Base-by-base conservation (phyloP, 2,329 filamentous ascomycete species). In the Fusarium proliferatum region DNA sequence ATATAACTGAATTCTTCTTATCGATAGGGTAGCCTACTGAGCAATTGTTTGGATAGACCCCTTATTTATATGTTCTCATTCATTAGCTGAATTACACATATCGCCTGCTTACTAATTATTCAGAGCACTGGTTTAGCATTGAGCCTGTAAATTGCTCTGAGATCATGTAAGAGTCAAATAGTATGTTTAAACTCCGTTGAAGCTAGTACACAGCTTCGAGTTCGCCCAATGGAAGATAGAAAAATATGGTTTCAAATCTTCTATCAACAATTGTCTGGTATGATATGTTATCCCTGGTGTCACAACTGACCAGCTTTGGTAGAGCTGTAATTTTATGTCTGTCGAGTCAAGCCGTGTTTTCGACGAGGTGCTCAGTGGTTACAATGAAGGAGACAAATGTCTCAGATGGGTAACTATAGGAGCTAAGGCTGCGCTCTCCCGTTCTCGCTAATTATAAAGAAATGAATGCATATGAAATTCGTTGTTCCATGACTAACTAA, bases 1-100 rank as follows among this genome's bases (percentile, higher is more conserved):
- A 71, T 71, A 62, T 70, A 53, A 57, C 56, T 33, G 60, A 49
- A 53, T 62, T 23, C 9, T 57, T 53, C 30, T 60, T 49, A 41
- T 58, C 17, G 30, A 38, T 36, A 51, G 21, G 21, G 30, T 33
- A 41, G 43, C 60, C 36, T 60, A 8, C 45, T 30, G 11, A 21
- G 26, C 11, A 43, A 46, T 42, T 36, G n/a, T 33, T 23, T 48
- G 15, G 30, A 17, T 28, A 46, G 48, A 42, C 21, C 30, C 41
- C 16, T 26, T 26, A 28, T 10, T 34, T 43, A 9, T 36, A 46
- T 30, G 16, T 58, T 49, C 26, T 30, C 13, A 11, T n/a, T 23
- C 7, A 11, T n/a, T 17, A 19, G 36, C 19, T 59, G 13, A n/a
- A 28, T 13, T n/a, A 43, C 23, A 36, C 15, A 21, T 43, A 46